Conservation (phyloP, 805 yeast genomes). For the Torulaspora gathmanii region DNA sequence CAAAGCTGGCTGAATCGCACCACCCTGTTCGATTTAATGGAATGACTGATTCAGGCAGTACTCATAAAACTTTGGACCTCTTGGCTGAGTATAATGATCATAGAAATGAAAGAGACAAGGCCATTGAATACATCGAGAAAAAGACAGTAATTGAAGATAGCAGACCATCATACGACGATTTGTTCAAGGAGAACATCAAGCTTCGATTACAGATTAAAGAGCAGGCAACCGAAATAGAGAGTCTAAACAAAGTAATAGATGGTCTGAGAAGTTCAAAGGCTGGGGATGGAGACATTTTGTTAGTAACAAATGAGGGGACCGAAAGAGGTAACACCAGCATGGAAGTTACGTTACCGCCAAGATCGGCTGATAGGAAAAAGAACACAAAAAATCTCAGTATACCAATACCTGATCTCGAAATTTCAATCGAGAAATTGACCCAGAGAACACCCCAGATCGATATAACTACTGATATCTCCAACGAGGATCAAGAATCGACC, state of each 20-base stretch:
- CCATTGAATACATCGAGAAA: conserved; percentile 28
- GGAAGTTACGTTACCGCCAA: conserved; percentile 33
- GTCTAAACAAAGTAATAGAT: conserved; percentile 16
- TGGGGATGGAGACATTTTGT: conserved; percentile 9
- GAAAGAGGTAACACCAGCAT: not conserved
- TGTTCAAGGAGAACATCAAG: conserved; percentile 31
- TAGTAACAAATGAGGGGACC: conserved; percentile 1
- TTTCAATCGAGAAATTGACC: not conserved
- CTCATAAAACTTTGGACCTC: conserved; percentile 24
- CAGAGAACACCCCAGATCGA: conserved; percentile 9
- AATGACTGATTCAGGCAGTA: conserved; percentile 4
- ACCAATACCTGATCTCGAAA: conserved; percentile 7
- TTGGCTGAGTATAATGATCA: conserved; percentile 32
- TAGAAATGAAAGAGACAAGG: conserved; percentile 27
- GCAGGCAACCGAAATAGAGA: conserved; percentile 25
- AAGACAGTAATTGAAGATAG: conserved; percentile 15
- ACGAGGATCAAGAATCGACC: not conserved
- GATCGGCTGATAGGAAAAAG: conserved; percentile 38
- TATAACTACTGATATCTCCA: conserved; percentile 6
- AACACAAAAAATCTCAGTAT: conserved; percentile 20
- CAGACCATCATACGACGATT: conserved; percentile 28
- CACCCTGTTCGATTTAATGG: not conserved
- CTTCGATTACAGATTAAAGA: conserved; percentile 27
- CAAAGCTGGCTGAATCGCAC: not conserved
- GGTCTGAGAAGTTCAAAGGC: conserved; percentile 13